phyloP scores from a whole-genome alignment of 2,329 filamentous ascomycete genomes.

The Neofusicoccum ribis region DNA sequence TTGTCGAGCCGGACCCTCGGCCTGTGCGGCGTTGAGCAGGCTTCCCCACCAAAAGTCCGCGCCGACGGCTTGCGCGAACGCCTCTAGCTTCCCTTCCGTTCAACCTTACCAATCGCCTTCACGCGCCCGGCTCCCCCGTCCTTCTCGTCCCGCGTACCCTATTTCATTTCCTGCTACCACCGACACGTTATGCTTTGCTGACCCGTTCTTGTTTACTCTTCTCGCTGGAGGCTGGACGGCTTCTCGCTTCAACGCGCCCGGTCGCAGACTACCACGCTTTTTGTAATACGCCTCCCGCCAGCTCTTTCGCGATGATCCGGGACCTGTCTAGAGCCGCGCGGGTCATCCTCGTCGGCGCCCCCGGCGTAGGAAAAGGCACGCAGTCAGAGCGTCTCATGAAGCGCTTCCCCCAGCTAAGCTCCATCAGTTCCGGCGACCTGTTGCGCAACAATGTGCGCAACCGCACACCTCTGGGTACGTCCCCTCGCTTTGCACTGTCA shows the following conservation, averaged over 20 bases:
- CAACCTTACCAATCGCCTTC: background rate
- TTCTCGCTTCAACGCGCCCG: background rate
- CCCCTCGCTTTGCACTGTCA: constrained; percentile 4
- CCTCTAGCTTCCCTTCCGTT: background rate
- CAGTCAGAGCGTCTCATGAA: constrained; percentile 86
- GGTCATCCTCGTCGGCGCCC: constrained; percentile 91
- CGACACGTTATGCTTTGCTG: constrained; percentile 2
- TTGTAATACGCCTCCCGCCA: background rate
- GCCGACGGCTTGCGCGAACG: constrained; percentile 6
- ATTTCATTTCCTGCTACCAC: background rate
- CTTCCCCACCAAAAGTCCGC: constrained; percentile 18
- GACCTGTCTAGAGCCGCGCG: constrained; percentile 68
- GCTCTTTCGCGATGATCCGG: constrained; percentile 27
- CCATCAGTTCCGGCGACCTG: constrained; percentile 92
- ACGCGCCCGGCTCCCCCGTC: background rate
- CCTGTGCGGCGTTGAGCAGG: background rate
- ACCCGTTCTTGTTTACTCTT: background rate
- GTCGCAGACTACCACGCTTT: background rate
- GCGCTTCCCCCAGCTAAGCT: constrained; percentile 83
- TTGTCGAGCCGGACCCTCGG: constrained; percentile 4
- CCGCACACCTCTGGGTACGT: constrained; percentile 77
- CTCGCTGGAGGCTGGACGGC: background rate
- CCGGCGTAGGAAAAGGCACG: constrained; percentile 96
- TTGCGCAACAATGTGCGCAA: constrained; percentile 90
- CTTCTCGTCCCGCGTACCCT: background rate